phyloP scores from a whole-genome alignment of 139 green algal genomes.

The Nannochloris sp. region DNA sequence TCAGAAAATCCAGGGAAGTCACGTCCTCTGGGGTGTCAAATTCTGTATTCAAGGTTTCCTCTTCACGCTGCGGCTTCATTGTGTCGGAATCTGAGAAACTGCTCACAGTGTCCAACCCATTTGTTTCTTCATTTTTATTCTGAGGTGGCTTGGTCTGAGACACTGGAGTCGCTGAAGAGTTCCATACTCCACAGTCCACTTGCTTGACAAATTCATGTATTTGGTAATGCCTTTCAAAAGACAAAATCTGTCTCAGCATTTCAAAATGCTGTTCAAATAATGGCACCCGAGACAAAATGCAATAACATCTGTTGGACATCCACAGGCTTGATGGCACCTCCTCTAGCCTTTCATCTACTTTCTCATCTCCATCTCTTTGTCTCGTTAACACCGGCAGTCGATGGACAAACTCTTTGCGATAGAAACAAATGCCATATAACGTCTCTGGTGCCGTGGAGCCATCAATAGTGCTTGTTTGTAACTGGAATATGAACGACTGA shows the following conservation, averaged over 20 bases:
- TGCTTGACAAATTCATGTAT: constrained; percentile 48
- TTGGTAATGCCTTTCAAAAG: constrained; percentile 69
- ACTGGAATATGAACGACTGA: constrained; percentile 63
- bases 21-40: neutral
- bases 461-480: constrained; percentile 44
- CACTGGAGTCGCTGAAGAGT: neutral
- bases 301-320: constrained; percentile 78
- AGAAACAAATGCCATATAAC: constrained; percentile 77
- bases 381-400: constrained; percentile 49
- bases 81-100: too few species aligned
- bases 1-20: neutral
- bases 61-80: neutral
- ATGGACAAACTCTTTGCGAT: constrained; percentile 68
- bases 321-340: constrained; percentile 53
- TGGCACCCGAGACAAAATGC: constrained; percentile 71
- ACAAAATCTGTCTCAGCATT: constrained; percentile 71
- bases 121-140: neutral
- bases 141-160: neutral
- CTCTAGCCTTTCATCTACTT: neutral
- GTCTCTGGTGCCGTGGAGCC: constrained; percentile 35
- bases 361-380: constrained; percentile 12
- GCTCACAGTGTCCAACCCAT: neutral
- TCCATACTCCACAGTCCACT: constrained; percentile 13
- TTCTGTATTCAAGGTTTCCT: neutral
- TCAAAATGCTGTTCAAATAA: constrained; percentile 87